A percentile compares a stretch with the other conserved stretches of the same genome.
Evolutionary conservation across 805 yeast genomes (phyloP).

Genomic region (Lipomyces mesembrius): DNA sequence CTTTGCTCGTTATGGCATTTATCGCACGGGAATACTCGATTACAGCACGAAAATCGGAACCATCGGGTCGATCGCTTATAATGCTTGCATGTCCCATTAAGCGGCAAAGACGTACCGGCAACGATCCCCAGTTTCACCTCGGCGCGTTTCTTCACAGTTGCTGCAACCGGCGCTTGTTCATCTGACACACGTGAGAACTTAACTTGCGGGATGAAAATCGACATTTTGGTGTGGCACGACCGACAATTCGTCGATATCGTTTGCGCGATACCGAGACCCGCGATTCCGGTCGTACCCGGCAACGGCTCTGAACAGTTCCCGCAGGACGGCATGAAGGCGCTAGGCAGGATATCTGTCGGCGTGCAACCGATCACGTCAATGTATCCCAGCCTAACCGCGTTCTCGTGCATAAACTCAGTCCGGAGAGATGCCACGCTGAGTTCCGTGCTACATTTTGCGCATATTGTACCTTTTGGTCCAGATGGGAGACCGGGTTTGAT

Average conservation of each 20-base stretch:
- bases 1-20: conserved; percentile 49
- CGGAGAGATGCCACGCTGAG: conserved; percentile 46
- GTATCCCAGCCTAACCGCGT: conserved; percentile 42
- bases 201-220: conserved; percentile 45
- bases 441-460: conserved; percentile 46
- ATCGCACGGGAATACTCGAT: conserved; percentile 51
- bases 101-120: conserved; percentile 49
- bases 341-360: conserved; percentile 47
- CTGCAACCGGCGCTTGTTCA: conserved; percentile 29
- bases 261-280: conserved; percentile 46
- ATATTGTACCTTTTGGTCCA: conserved; percentile 44
- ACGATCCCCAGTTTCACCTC: conserved; percentile 44
- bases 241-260: conserved; percentile 45
- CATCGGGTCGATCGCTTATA: conserved; percentile 50
- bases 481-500: conserved; percentile 42
- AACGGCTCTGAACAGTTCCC: conserved; percentile 44
- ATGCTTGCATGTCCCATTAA: conserved; percentile 49
- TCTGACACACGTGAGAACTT: conserved; percentile 44
- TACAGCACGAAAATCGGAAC: conserved; percentile 52
- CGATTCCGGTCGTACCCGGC: conserved; percentile 41
- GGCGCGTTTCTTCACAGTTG: conserved; percentile 29
- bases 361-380: conserved; percentile 49
- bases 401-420: conserved; percentile 47
- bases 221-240: conserved; percentile 47
- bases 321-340: conserved; percentile 48